phyloP scores from a whole-genome alignment of 331 rosid species.

The Malus hybrid region DNA sequence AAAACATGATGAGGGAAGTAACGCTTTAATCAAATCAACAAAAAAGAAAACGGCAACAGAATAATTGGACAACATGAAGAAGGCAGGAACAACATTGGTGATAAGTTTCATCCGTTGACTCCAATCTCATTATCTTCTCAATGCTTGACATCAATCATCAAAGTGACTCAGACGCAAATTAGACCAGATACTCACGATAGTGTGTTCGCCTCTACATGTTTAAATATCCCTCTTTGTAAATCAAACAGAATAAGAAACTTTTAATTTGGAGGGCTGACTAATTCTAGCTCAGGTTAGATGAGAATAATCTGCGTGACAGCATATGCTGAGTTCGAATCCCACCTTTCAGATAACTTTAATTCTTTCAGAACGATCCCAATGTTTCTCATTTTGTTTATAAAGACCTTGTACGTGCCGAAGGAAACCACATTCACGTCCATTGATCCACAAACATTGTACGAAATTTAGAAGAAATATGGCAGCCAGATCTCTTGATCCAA shows the following conservation, averaged over 20 bases:
- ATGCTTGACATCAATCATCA: neutral
- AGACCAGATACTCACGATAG: neutral
- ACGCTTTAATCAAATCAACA: neutral
- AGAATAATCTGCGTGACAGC: slow-evolving; percentile 1
- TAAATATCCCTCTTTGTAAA: too few species aligned
- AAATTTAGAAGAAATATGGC: slow-evolving; percentile 37
- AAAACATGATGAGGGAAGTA: neutral
- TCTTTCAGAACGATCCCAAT: neutral
- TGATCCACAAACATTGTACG: slow-evolving; percentile 6
- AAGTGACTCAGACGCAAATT: too few species aligned
- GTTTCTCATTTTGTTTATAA: slow-evolving; percentile 38
- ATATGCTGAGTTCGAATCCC: slow-evolving; percentile 16
- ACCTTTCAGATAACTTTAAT: slow-evolving; percentile 10
- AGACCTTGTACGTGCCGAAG: slow-evolving; percentile 7
- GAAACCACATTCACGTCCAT: slow-evolving; percentile 13
- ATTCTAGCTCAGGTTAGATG: too few species aligned
- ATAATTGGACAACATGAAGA: neutral
- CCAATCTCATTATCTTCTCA: neutral
- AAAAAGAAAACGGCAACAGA: neutral
- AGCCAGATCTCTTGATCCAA: slow-evolving; percentile 42
- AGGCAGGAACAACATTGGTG: neutral
- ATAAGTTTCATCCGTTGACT: neutral
- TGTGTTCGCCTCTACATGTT: too few species aligned
- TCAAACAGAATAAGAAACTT: too few species aligned
- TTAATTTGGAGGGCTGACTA: too few species aligned